Evolutionary conservation across 2,329 filamentous ascomycete species (phyloP).

Genomic region (Fusarium staphyleae): DNA sequence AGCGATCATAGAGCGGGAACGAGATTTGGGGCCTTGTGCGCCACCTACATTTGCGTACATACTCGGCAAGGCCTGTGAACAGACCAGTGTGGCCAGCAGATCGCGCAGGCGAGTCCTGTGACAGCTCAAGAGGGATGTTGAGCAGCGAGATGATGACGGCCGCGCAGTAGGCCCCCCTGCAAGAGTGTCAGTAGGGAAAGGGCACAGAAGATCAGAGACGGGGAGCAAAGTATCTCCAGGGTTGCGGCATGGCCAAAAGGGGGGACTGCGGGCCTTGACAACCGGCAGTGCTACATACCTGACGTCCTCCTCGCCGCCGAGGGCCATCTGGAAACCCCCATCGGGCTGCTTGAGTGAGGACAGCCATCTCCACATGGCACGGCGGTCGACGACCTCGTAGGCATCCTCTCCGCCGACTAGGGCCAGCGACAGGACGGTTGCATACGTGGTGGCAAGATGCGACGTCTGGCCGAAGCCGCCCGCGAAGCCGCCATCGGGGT

Average conservation of each 20-base stretch:
- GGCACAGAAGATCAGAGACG: constrained; percentile 3
- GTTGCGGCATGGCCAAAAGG: constrained; percentile 13
- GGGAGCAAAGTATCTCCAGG: constrained; percentile 1
- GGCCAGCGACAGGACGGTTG: constrained; percentile 77
- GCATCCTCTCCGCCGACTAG: constrained; percentile 78
- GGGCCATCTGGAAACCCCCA: constrained; percentile 88
- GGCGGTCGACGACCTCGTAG: constrained; percentile 79
- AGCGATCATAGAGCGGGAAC: constrained; percentile 28
- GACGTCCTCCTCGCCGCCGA: constrained; percentile 91
- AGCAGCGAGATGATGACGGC: constrained; percentile 84
- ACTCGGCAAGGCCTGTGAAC: constrained; percentile 76
- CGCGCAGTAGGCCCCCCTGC: constrained; percentile 89
- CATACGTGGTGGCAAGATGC: constrained; percentile 90
- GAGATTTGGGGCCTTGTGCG: constrained; percentile 25
- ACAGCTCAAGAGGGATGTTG: constrained; percentile 80
- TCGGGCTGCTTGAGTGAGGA: constrained; percentile 83
- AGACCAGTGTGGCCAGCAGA: constrained; percentile 69
- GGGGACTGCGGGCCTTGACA: constrained; percentile 26
- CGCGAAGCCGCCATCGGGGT: constrained; percentile 83
- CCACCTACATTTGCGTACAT: constrained; percentile 78
- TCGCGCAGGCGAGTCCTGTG: constrained; percentile 73
- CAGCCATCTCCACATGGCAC: constrained; percentile 90
- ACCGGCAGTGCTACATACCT: constrained; percentile 61
- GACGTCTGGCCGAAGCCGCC: constrained; percentile 91
- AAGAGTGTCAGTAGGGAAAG: constrained; percentile 24